Evolutionary conservation across 805 yeast genomes (phyloP), one percentile per base, ranked within the genome.

Genomic region (Osmozyma mogii): DNA sequence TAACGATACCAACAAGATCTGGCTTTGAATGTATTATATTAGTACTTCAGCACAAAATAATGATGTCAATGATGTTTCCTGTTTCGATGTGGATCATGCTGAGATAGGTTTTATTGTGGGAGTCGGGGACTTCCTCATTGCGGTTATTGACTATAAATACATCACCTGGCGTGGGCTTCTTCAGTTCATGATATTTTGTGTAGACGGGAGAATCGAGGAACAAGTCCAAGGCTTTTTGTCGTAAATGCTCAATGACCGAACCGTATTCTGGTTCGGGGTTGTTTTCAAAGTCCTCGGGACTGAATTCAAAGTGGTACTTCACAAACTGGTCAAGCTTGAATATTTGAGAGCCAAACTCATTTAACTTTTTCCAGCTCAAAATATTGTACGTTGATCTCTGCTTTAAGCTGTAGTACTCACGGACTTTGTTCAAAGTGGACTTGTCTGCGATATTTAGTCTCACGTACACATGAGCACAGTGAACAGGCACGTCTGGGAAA

Each of bases 231-330:
- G 78, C 54, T 47, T 75, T 79, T 2, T 52, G 41, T 37, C 85
- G 68, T 32, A 85, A 61, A 38, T 78, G 74, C 11, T 61, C 68
- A 19, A 88, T 63, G 12, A 78, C 71, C 7, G 88, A 74, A 1
- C 94, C 94, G 31, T 64, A 68, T 35, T 74, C 88, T 4, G 77
- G 79, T 33, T 82, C 52, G 5, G 55, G 72, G 37, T 70, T 70
- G 41, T 55, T 50, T 36, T 73, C 75, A 47, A 74, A 83, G 44
- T 84, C 94, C 42, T 79, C 88, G 0, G 94, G 92, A 17, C 83
- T 73, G 52, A 84, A 84, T 48, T 83, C 94, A 41, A 81, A 66
- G 50, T 81, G 82, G 48, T 77, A 83, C 15, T 59, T 61, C 18
- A 80, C 42, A 15, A 36, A 41, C 30, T 38, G 27, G 37, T 46